phyloP scores from a whole-genome alignment of 106 monocot genomes.

The Dendrobium catenatum region DNA sequence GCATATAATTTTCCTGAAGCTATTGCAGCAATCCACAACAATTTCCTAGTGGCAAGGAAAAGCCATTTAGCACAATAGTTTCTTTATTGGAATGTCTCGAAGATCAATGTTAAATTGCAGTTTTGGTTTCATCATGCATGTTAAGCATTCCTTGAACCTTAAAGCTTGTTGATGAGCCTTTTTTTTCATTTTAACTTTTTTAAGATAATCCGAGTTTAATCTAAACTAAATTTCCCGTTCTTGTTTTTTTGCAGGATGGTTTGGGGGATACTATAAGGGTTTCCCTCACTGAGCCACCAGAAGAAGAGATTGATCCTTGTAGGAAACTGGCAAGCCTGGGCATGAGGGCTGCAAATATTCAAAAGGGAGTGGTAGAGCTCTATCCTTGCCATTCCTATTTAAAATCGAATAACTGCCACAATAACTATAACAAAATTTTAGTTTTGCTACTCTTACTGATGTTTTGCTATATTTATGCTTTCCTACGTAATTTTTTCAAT shows the following conservation, averaged over 20 bases:
- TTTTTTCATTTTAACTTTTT: background rate
- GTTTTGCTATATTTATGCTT: background rate
- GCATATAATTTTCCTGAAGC: background rate
- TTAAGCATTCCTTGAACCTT: background rate
- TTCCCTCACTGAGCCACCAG: constrained; percentile 97
- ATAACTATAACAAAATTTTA: background rate
- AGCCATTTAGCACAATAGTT: background rate
- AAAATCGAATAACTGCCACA: background rate
- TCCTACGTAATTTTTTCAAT: background rate
- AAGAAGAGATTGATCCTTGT: constrained; percentile 99
- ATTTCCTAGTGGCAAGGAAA: background rate
- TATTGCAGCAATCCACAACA: background rate
- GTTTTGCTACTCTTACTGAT: background rate
- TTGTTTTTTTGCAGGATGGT: constrained; percentile 66
- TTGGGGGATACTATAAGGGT: constrained; percentile 98
- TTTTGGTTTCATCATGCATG: constrained; percentile 1
- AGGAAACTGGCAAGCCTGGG: constrained; percentile 91
- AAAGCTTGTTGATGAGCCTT: background rate
- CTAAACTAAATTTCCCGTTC: background rate
- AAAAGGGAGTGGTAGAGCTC: constrained; percentile 79
- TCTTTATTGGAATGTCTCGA: background rate
- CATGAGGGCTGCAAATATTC: constrained; percentile 59
- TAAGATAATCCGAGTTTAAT: background rate
- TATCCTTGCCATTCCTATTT: background rate
- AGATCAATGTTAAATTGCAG: background rate